A percentile compares a stretch with the other conserved stretches of the same genome.
These are phyloP conservation scores for Suillus fuscotomentosus DNA, from an alignment of 768 basidiomycete genomes.

Conservation along the genomic window DNA sequence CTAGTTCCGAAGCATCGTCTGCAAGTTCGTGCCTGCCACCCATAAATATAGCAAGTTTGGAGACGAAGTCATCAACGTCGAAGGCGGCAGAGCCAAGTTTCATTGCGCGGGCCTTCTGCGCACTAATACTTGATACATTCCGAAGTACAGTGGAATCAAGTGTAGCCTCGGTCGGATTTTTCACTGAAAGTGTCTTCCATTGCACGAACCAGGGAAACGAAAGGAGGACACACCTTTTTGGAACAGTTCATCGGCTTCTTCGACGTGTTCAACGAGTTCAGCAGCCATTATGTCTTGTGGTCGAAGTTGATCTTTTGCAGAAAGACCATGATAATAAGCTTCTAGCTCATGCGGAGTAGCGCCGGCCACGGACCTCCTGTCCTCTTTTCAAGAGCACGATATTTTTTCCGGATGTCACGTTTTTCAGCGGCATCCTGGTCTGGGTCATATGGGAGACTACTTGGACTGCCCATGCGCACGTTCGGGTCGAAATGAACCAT, in stretches of 20 bases:
- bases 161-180: constrained; percentile 83
- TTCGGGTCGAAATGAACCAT: constrained; percentile 20
- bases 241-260: constrained; percentile 61
- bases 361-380: constrained; percentile 53
- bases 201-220: background rate
- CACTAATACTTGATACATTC: constrained; percentile 73
- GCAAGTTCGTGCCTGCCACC: constrained; percentile 53
- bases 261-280: constrained; percentile 53
- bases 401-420: constrained; percentile 69
- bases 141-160: constrained; percentile 84
- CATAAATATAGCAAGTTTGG: constrained; percentile 73
- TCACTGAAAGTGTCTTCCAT: constrained; percentile 43
- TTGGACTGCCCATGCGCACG: constrained; percentile 8
- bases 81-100: constrained; percentile 87
- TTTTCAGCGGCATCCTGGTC: constrained; percentile 84
- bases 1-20: constrained; percentile 52
- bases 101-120: constrained; percentile 88
- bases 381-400: constrained; percentile 61
- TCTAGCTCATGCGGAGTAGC: background rate
- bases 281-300: constrained; percentile 56
- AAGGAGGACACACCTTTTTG: constrained; percentile 47
- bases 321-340: constrained; percentile 3
- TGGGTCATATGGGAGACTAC: constrained; percentile 65
- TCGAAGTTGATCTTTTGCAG: constrained; percentile 49
- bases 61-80: constrained; percentile 88